Evolutionary conservation across 2,329 filamentous ascomycete species (phyloP), one percentile per base, ranked within the genome.

Genomic region (Pseudogymnoascus sp.): DNA sequence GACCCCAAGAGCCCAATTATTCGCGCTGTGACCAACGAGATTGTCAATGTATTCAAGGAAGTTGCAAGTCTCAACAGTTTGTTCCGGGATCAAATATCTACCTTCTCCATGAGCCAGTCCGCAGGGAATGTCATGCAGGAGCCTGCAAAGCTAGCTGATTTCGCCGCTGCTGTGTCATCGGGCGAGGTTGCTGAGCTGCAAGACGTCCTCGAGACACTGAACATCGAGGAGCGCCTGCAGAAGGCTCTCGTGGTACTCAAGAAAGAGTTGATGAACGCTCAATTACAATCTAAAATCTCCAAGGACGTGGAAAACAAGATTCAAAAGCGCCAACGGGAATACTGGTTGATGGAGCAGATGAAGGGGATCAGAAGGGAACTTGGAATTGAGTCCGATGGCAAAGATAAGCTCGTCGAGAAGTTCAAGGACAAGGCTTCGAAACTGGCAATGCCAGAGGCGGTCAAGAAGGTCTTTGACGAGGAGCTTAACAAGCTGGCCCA

Each of bases 271-370:
- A 96, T 97, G 89, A 99, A 97, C 69, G 94, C 94, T 0, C 91
- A 97, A 73, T 80, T 99, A 31, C 93, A 97, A 75, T 93, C 90
- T 63, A 99, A 97, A 80, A 97, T 99, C 64, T 91, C 90, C 64
- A 97, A 97, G 77, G 94, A 99, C 72, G 95, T 99, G 16, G 94
- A 97, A 75, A 91, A 85, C 72, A 97, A 96, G 77, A 97, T 99
- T 62, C 92, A 92, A 70, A 97, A 99, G 78, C 88, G 93, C 31
- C 94, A 99, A 75, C 87, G 94, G 61, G 94, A 99, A 73, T 99
- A 97, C 78, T 97, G 92, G 90, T 80, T 99, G 56, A 95, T 96
- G 91, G 94, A 99, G 77, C 95, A 99, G 75, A 96, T 99, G 92
- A 97, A 97, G 80, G 94, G 92, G 25, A 99, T 99, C 72, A 89